Evolutionary conservation across 108 stramenopile species (phyloP), one percentile per base, ranked within the genome.

Genomic region (Cylindrotheca fusiformis): DNA sequence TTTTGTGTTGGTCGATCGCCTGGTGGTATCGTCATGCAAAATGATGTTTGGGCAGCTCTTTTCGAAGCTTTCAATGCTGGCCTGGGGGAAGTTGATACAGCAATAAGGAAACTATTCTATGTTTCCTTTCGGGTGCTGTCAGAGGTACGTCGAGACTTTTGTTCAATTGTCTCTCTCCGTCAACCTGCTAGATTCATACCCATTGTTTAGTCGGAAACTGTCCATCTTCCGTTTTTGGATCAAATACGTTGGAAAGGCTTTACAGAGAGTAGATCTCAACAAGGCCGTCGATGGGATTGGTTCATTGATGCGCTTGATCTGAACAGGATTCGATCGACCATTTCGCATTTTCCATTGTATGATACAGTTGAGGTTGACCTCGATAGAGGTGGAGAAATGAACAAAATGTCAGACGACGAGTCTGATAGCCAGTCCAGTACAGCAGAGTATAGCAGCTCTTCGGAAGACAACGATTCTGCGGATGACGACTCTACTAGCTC

Each of bases 261-360:
- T 58, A 25, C 31, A n/a, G 36, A 25, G 33, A 48, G 6, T 25
- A 32, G 20, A 17, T 52, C 49, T 2, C 28, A 30, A 3, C 52
- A 63, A 19, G 22, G 23, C 14, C 36, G n/a, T 26, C 58, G 48
- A 28, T 84, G 79, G 67, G 86, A 87, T 0, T 91, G 85, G 86
- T 60, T 91, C 32, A 24, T 77, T 5, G 64, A 76, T 74, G 75
- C 76, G 18, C 45, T 91, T 8, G 79, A 88, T 51, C 45, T 68
- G 19, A 53, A 55, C 28, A 74, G 90, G 27, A 68, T 91, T 25
- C 71, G 74, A 4, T 64, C 68, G 23, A 88, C 87, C 5, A 36
- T 87, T 10, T 61, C 68, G 8, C 75, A 67, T 14, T 87, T 81
- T 76, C 85, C 85, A 20, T 58, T 85, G 0, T 52, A 65, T 24